Conservation (phyloP, 768 basidiomycete species). For the Favolaschia claudopus region DNA sequence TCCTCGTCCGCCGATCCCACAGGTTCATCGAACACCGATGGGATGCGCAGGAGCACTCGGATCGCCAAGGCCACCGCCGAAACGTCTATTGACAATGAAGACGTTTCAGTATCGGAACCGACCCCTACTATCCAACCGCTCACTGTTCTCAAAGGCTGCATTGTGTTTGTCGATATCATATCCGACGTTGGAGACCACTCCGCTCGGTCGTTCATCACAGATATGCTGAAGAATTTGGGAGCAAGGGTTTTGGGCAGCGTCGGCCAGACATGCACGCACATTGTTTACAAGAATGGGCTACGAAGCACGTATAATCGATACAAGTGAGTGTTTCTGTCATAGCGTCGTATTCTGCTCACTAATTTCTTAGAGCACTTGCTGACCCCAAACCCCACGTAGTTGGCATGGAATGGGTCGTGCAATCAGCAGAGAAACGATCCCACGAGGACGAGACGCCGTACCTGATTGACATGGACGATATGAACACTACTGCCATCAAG, state of each 20-base stretch:
- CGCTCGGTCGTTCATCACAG: constrained; percentile 81
- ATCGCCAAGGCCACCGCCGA: constrained; percentile 33
- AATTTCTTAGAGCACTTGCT: constrained; percentile 47
- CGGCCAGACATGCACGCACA: constrained; percentile 80
- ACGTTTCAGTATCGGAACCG: constrained; percentile 30
- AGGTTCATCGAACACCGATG: constrained; percentile 13
- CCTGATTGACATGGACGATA: constrained; percentile 67
- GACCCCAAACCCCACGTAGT: constrained; percentile 80
- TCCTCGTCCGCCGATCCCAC: constrained; percentile 29
- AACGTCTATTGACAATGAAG: constrained; percentile 27
- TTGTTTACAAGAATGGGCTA: constrained; percentile 85
- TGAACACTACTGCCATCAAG: constrained; percentile 70
- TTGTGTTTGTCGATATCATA: constrained; percentile 87
- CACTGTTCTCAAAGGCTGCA: constrained; percentile 73
- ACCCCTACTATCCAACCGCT: constrained; percentile 41
- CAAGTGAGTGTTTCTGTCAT: constrained; percentile 50
- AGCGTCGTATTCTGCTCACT: background rate
- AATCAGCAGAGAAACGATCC: constrained; percentile 75
- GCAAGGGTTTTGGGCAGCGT: constrained; percentile 79
- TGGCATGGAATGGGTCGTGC: constrained; percentile 89
- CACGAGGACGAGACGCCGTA: constrained; percentile 72
- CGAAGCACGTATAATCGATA: constrained; percentile 78
- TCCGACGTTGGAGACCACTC: constrained; percentile 81
- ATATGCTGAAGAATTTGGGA: constrained; percentile 82
- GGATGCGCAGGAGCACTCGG: constrained; percentile 42